Base-by-base conservation (phyloP, 768 basidiomycete genomes). In the Epithele typhae region DNA sequence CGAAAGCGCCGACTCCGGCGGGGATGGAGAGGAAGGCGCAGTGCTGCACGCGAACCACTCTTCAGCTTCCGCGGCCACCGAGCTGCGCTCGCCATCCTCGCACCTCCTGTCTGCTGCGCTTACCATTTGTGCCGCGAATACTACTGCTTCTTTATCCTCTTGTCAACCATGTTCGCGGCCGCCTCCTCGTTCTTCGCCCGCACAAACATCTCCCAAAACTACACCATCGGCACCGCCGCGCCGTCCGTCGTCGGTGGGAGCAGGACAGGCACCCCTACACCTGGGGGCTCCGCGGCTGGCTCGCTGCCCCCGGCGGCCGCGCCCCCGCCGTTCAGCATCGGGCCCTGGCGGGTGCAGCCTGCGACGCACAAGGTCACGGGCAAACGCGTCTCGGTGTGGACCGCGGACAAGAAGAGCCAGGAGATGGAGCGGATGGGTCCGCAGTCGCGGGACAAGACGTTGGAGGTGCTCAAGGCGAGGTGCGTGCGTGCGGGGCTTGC, bases 381-480 rank as follows among this genome's bases (percentile, higher is more conserved):
- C 53, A 96, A 97, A 66, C 84, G 82, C 47, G 94, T 97, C 5
- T 88, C 85, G 15, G 83, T 99, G 15, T 99, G 95, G 95, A 76
- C 77, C 22, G 87, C 88, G 54, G 93, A 98, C 62, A 97, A 97
- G 71, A 73, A 78, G 47, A 71, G 74, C 0, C 63, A 80, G 19
- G 90, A 92, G 48, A 74, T 82, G 73, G 88, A 92, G 53, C 74
- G 82, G 43, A 66, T 87, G 57, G 75, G 78, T 2, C 73, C 76
- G 3, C 48, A 71, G 33, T 82, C 81, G 33, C 84, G 71, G 62
- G 94, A 95, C 45, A 77, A 76, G 57, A 79, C 83, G 2, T 54
- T 95, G 17, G 92, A 95, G 53, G 81, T 91, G 3, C 64, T 98
- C 64, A 97, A 94, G 66, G 79, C 83, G 95, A 99, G 83, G 95